Percentiles rank a stretch among this genome's conserved stretches.
Conservation (phyloP, 208 protist species). For the Chromosphaera perkinsii region DNA sequence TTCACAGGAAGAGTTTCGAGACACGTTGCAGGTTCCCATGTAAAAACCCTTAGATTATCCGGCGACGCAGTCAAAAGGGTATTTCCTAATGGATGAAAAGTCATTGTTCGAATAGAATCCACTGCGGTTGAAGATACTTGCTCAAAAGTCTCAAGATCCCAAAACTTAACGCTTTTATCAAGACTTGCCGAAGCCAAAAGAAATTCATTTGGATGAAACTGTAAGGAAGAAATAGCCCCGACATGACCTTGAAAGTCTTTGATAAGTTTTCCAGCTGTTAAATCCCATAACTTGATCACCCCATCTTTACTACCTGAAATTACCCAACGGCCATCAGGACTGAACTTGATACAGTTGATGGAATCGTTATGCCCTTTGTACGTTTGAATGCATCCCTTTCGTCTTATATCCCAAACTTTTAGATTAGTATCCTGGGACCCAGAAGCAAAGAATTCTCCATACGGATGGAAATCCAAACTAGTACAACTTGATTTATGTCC, state of each 20-base stretch:
- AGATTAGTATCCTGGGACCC: slow-evolving; percentile 52
- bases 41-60: neutral
- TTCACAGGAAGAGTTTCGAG: neutral
- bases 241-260: slow-evolving; percentile 33
- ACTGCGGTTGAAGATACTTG: neutral
- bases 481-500: slow-evolving; percentile 47
- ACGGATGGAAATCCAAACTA: slow-evolving; percentile 52
- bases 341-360: slow-evolving; percentile 44
- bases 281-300: slow-evolving; percentile 47
- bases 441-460: slow-evolving; percentile 56
- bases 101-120: neutral
- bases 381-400: slow-evolving; percentile 51
- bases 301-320: slow-evolving; percentile 35
- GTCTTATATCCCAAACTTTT: slow-evolving; percentile 59
- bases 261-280: slow-evolving; percentile 50
- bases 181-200: slow-evolving; percentile 40
- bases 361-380: slow-evolving; percentile 46
- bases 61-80: neutral
- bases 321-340: slow-evolving; percentile 57
- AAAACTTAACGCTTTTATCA: slow-evolving; percentile 49
- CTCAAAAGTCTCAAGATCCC: slow-evolving; percentile 45
- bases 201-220: slow-evolving; percentile 59
- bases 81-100: slow-evolving; percentile 1
- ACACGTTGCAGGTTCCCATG: neutral
- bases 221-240: slow-evolving; percentile 30